Evolutionary conservation across 495 filamentous ascomycete genomes (phyloP), one percentile per base, ranked within the genome.

Genomic region (Daldinia caldariorum): DNA sequence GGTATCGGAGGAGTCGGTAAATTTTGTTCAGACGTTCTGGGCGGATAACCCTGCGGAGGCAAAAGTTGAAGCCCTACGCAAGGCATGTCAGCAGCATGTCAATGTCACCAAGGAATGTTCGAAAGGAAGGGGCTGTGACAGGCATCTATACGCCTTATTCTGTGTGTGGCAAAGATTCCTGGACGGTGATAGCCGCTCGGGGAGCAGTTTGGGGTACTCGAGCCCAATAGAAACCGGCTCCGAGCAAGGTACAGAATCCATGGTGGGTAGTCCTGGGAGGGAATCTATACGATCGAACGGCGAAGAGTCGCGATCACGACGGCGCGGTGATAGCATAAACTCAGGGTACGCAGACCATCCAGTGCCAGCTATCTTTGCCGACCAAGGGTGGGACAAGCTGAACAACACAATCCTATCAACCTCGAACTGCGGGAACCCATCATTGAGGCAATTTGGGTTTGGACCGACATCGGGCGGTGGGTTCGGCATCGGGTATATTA

Each of bases 391-490:
- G 93, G 94, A 97, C 79, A 93, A 91, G 70, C 86, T 97, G 64
- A 97, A 97, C 83, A 97, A 87, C 69, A 97, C 95, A 14, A 92
- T 98, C 72, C 82, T 99, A 18, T 95, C 92, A 35, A 97, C 95
- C 1, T 97, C 94, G n/a, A 99, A 99, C 81, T 99, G 95, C 80
- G 95, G 95, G 61, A 99, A 99, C 80, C 95, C 95, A 2, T 94
- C 91, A n/a, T 86, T 99, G 13, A 90, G 95, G 0, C 93, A 97
- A 53, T 99, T 99, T 73, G 95, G 95, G 10, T 99, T 99, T 79
- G 95, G 95, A 0, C 95, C 95, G 3, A 96, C 94, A 0, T 94
- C 91, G 3, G 94, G 90, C 31, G 96, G 98, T 59, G 95, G 95
- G 0, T 98, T 98, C 77, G 95, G 96, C 12, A 97, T 99, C 61